Evolutionary conservation across 1,284 basidiomycete species (phyloP).

Genomic region (Rhodofomes roseus): DNA sequence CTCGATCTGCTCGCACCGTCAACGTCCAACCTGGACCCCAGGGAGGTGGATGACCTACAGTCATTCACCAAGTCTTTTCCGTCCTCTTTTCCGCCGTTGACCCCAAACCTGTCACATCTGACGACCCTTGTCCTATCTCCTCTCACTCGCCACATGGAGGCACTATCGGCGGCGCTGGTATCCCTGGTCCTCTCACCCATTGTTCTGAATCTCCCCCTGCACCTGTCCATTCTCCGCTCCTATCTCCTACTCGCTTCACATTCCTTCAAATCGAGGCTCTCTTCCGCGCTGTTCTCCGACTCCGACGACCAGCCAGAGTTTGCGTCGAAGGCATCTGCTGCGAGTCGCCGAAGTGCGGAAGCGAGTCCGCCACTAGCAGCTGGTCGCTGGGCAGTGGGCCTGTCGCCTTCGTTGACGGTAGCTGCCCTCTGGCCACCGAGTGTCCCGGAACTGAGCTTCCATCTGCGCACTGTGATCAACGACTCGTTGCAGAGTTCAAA

Average conservation of each 20-base stretch:
- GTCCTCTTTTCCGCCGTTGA: conserved; percentile 49
- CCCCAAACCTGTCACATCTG: conserved; percentile 59
- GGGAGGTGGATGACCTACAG: conserved; percentile 26
- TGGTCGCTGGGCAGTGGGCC: conserved; percentile 63
- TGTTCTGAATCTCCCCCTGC: conserved; percentile 56
- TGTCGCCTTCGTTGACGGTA: conserved; percentile 68
- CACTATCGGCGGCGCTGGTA: conserved; percentile 59
- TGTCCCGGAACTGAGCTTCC: conserved; percentile 78
- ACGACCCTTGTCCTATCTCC: conserved; percentile 55
- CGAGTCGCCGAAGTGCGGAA: not conserved
- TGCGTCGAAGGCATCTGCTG: conserved; percentile 15
- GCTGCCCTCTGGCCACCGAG: conserved; percentile 81
- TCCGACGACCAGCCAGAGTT: conserved; percentile 36
- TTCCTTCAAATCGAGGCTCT: conserved; percentile 61
- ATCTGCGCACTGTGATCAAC: conserved; percentile 74
- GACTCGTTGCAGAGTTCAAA: conserved; percentile 54
- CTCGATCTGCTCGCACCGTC: conserved; percentile 5
- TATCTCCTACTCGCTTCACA: conserved; percentile 66
- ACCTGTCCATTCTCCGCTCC: conserved; percentile 63
- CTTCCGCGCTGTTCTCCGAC: conserved; percentile 68
- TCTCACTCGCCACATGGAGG: conserved; percentile 51
- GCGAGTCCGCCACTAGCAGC: not conserved
- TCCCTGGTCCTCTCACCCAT: conserved; percentile 52
- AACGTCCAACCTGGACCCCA: conserved; percentile 7
- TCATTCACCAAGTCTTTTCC: conserved; percentile 59